Conservation (phyloP, 1,284 basidiomycete species). For the Leccinum olivaceoglutinosum region DNA sequence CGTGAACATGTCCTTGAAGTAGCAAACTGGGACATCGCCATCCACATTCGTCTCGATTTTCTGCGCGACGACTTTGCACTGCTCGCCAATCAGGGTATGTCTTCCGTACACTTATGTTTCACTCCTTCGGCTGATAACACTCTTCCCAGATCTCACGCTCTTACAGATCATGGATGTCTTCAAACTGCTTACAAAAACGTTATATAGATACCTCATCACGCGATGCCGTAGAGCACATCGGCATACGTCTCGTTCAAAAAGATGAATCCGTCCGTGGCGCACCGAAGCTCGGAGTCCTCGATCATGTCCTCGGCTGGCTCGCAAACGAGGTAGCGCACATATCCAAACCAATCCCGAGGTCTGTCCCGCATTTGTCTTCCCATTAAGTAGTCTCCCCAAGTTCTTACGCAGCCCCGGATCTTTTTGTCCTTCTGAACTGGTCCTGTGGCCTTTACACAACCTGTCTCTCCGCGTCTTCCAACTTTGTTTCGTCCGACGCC, state of each 20-base stretch:
- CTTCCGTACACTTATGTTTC: not conserved
- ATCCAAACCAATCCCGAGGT: conserved; percentile 49
- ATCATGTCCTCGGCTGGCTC: conserved; percentile 70
- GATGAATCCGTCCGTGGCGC: conserved; percentile 41
- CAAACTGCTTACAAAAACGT: conserved; percentile 65
- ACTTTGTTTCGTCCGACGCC: conserved; percentile 40
- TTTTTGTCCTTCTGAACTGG: conserved; percentile 75
- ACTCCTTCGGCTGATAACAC: conserved; percentile 1
- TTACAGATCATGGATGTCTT: conserved; percentile 70
- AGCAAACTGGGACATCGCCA: conserved; percentile 47
- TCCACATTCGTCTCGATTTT: conserved; percentile 51
- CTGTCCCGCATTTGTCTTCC: conserved; percentile 15
- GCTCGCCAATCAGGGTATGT: conserved; percentile 56
- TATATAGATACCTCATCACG: conserved; percentile 72
- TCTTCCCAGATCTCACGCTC: conserved; percentile 51
- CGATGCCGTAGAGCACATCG: conserved; percentile 63
- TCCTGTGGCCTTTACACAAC: conserved; percentile 58
- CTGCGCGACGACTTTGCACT: conserved; percentile 56
- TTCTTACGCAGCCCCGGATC: conserved; percentile 55
- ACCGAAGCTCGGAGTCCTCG: conserved; percentile 52
- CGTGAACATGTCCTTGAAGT: conserved; percentile 42
- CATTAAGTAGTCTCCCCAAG: conserved; percentile 31
- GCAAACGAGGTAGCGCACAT: conserved; percentile 57
- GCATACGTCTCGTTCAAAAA: conserved; percentile 53
- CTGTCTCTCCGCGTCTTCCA: conserved; percentile 38